Percentiles rank a stretch among this genome's conserved stretches.
phyloP scores from a whole-genome alignment of 257 asterid species.

The Nicotiana obtusifolia region DNA sequence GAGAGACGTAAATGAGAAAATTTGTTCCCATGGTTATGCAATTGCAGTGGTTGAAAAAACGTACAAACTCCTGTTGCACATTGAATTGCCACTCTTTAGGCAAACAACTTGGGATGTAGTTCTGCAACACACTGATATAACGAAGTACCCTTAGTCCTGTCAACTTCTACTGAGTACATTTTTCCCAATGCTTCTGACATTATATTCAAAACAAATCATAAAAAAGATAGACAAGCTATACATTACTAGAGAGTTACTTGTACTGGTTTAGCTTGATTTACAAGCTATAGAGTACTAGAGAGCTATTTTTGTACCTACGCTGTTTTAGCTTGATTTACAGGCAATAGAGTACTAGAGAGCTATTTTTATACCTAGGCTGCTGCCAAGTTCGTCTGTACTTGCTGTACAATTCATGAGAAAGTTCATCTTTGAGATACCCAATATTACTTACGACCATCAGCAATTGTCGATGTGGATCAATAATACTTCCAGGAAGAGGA shows the following conservation, averaged over 20 bases:
- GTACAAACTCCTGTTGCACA: neutral
- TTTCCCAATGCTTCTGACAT: neutral
- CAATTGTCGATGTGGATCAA: constrained; percentile 75
- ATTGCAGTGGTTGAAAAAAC: neutral
- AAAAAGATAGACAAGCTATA: neutral
- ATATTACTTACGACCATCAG: constrained; percentile 94
- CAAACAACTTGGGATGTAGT: neutral
- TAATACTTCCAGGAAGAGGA: constrained; percentile 80
- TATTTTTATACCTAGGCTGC: constrained; percentile 51
- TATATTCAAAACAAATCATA: neutral
- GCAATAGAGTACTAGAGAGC: constrained; percentile 5
- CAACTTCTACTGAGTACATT: neutral
- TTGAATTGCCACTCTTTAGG: neutral
- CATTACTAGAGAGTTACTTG: constrained; percentile 1
- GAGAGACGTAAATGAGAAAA: neutral
- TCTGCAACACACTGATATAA: neutral
- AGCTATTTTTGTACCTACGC: constrained; percentile 44
- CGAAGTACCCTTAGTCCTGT: neutral
- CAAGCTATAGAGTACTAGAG: neutral
- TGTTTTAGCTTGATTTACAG: constrained; percentile 17
- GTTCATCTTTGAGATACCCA: constrained; percentile 95
- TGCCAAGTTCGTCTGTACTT: constrained; percentile 73
- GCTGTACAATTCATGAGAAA: constrained; percentile 61
- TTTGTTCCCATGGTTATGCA: neutral
- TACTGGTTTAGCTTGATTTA: constrained; percentile 7